Evolutionary conservation across 2,329 filamentous ascomycete species (phyloP).

Genomic region (Daldinia sp.): DNA sequence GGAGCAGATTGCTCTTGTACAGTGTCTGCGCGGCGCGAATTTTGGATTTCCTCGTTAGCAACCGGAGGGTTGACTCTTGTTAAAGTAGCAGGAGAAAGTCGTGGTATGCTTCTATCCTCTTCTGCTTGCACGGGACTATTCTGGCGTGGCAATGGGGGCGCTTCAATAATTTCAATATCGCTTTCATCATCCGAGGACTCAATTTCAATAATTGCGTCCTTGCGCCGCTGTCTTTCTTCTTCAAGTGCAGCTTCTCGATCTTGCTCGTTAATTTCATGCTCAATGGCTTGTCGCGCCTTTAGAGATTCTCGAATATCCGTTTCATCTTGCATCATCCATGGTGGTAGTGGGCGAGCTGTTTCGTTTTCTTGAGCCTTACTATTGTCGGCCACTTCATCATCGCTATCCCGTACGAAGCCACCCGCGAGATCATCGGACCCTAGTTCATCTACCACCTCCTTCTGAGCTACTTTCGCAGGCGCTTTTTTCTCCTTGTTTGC

Average conservation of each 20-base stretch:
- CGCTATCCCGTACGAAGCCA: slow-evolving; percentile 48
- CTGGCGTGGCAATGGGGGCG: slow-evolving; percentile 51
- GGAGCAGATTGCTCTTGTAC: slow-evolving; percentile 29
- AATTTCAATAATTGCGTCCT: slow-evolving; percentile 66
- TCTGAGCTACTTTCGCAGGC: slow-evolving; percentile 34
- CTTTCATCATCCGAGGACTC: slow-evolving; percentile 67
- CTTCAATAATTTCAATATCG: slow-evolving; percentile 66
- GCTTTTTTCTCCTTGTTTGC: slow-evolving; percentile 50
- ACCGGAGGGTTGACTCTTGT: slow-evolving; percentile 36
- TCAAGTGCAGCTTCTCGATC: slow-evolving; percentile 66
- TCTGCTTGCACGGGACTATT: slow-evolving; percentile 35
- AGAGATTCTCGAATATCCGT: slow-evolving; percentile 72
- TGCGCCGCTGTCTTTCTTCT: slow-evolving; percentile 56
- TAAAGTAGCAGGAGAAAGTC: slow-evolving; percentile 37
- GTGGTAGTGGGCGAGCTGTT: slow-evolving; percentile 70
- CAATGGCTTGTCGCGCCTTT: slow-evolving; percentile 64
- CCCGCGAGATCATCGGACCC: slow-evolving; percentile 45
- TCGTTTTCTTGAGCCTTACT: slow-evolving; percentile 68
- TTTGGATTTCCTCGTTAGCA: slow-evolving; percentile 18
- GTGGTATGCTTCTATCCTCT: slow-evolving; percentile 14
- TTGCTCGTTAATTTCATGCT: slow-evolving; percentile 70
- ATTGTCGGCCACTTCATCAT: slow-evolving; percentile 51
- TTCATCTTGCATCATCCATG: slow-evolving; percentile 72
- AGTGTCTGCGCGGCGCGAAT: slow-evolving; percentile 25
- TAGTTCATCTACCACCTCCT: slow-evolving; percentile 15